These are phyloP conservation scores for Botrytis elliptica DNA, from an alignment of 2,329 filamentous ascomycete genomes.

Conservation along the genomic window DNA sequence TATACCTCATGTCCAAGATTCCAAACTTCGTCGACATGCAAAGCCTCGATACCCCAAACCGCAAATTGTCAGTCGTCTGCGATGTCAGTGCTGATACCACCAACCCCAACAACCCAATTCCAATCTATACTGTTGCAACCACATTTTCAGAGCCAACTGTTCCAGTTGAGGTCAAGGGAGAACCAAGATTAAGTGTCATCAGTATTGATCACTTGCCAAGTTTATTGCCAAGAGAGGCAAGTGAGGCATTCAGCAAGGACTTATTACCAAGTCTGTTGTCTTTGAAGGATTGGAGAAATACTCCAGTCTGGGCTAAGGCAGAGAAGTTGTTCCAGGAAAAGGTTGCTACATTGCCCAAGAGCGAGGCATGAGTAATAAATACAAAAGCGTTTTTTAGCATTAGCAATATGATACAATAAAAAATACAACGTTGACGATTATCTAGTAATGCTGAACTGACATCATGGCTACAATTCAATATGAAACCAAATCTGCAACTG, in stretches of 20 bases:
- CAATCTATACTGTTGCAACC: slow-evolving; percentile 80
- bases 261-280: slow-evolving; percentile 75
- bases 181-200: slow-evolving; percentile 69
- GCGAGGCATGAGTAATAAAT: slow-evolving; percentile 15
- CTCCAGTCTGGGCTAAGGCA: slow-evolving; percentile 80
- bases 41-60: slow-evolving; percentile 63
- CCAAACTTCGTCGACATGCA: slow-evolving; percentile 76
- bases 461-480: background rate
- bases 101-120: slow-evolving; percentile 66
- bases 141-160: slow-evolving; percentile 89
- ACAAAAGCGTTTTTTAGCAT: slow-evolving; percentile 2
- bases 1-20: slow-evolving; percentile 78
- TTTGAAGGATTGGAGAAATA: slow-evolving; percentile 71
- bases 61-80: slow-evolving; percentile 76
- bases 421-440: background rate
- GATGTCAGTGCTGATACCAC: slow-evolving; percentile 77
- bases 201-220: slow-evolving; percentile 84
- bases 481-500: background rate
- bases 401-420: background rate
- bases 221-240: slow-evolving; percentile 81
- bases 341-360: slow-evolving; percentile 63
- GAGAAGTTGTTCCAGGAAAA: slow-evolving; percentile 83
- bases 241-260: slow-evolving; percentile 77
- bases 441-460: background rate
- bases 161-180: slow-evolving; percentile 60